Percentiles rank a stretch among this genome's conserved stretches.
Evolutionary conservation across 2,329 filamentous ascomycete species (phyloP).

Genomic region (Pyrenophora tritici-repentis): DNA sequence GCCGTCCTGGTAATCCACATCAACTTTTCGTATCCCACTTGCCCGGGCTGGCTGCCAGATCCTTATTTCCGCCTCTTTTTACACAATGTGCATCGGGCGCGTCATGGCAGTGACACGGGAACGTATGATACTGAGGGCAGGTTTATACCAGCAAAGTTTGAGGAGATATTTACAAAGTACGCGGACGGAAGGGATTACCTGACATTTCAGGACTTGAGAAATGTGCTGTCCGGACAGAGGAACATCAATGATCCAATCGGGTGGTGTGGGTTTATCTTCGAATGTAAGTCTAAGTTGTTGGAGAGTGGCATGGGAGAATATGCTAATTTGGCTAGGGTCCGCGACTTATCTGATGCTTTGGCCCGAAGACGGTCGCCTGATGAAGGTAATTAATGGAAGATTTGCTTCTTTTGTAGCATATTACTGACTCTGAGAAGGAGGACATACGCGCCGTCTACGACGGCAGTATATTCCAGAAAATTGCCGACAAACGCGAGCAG

Average conservation of each 20-base stretch:
- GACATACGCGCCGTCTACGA: slow-evolving; percentile 60
- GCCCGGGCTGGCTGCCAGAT: slow-evolving; percentile 50
- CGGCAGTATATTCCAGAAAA: slow-evolving; percentile 56
- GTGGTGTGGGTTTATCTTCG: slow-evolving; percentile 52
- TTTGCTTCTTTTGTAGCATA: background rate
- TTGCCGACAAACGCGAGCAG: slow-evolving; percentile 22
- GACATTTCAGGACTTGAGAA: slow-evolving; percentile 46
- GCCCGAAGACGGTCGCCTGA: slow-evolving; percentile 61
- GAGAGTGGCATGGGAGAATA: background rate
- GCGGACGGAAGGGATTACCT: slow-evolving; percentile 47
- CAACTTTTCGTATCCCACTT: slow-evolving; percentile 57
- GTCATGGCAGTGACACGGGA: slow-evolving; percentile 51
- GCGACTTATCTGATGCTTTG: slow-evolving; percentile 60
- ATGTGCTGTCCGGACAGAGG: slow-evolving; percentile 48
- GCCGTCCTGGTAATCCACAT: slow-evolving; percentile 56
- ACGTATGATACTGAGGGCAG: slow-evolving; percentile 54
- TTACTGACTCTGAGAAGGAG: slow-evolving; percentile 40
- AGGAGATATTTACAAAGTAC: slow-evolving; percentile 57
- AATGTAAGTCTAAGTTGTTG: slow-evolving; percentile 40
- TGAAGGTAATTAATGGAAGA: slow-evolving; percentile 44
- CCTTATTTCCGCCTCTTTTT: slow-evolving; percentile 51
- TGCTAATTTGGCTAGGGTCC: slow-evolving; percentile 41
- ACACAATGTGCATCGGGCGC: slow-evolving; percentile 49
- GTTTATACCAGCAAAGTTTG: slow-evolving; percentile 54
- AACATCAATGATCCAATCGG: slow-evolving; percentile 52